These are phyloP conservation scores for Dothistroma septosporum DNA, from an alignment of 2,329 filamentous ascomycete genomes.

Conservation along the genomic window DNA sequence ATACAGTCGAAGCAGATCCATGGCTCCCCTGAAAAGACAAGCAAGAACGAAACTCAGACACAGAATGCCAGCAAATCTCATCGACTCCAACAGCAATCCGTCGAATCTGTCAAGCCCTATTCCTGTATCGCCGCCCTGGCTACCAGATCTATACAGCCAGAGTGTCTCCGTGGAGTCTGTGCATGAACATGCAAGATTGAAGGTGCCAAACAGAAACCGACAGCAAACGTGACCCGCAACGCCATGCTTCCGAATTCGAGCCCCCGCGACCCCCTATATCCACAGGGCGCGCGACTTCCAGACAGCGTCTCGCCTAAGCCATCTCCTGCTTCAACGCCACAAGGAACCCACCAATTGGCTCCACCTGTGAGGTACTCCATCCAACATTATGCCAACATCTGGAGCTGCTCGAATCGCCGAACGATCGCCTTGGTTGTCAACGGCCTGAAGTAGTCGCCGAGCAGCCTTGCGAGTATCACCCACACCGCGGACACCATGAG, in stretches of 20 bases:
- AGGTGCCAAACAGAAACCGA: not conserved
- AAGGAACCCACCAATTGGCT: too few species aligned
- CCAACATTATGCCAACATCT: not conserved
- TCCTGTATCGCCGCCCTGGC: not conserved
- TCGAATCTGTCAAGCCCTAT: not conserved
- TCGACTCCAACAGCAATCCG: not conserved
- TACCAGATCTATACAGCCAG: not conserved
- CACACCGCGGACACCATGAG: not conserved
- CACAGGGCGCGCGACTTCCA: too few species aligned
- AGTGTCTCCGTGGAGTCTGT: not conserved
- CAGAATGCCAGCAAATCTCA: not conserved
- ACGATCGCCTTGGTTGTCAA: not conserved
- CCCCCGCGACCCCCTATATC: too few species aligned
- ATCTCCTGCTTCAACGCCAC: too few species aligned
- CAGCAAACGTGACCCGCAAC: not conserved
- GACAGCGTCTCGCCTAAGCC: too few species aligned
- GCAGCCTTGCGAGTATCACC: too few species aligned
- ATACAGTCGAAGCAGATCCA: too few species aligned
- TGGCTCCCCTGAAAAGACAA: too few species aligned
- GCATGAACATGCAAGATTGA: not conserved
- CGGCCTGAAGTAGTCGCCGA: not conserved
- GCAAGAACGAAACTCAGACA: too few species aligned
- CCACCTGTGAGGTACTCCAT: not conserved
- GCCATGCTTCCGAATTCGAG: too few species aligned
- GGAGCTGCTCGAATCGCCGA: too few species aligned